Base-by-base conservation (phyloP, 2,329 filamentous ascomycete genomes). In the Aspergillus clavatus region DNA sequence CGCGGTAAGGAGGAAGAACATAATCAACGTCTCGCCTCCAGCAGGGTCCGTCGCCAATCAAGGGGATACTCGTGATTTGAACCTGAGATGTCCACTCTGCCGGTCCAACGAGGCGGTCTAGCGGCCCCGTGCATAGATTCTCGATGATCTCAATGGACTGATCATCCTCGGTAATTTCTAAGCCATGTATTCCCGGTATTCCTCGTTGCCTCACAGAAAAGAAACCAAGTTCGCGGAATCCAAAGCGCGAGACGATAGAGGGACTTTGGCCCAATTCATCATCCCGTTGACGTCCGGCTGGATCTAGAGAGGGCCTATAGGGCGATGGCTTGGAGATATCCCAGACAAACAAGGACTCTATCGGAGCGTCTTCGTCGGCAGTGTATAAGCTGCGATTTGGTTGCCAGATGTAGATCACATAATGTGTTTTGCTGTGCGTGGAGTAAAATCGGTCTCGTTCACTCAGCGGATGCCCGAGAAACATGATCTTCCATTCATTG, bases 331-430 rank as follows among this genome's bases (percentile, higher is more conserved):
- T 62, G 2, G 75, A 74, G 29, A 84, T 78, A 43, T 83, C 75
- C 80, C 80, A 84, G 7, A 84, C 66, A 12, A 72, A 73, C 22
- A 84, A 64, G 26, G 75, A 72, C 58, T 84, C 81, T 12, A 79
- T 72, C 0, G 79, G 79, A 10, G 75, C 72, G 53, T 79, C 76
- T 41, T 80, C 76, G 27, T 74, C 73, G 2, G 69, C 68, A 0
- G 70, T 72, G 67, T 76, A 79, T 28, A 76, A 67, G 36, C 75
- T 76, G 37, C 74, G 74, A 51, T 77, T 77, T 2, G 77, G 74
- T 53, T 82, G 78, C 80, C 80, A 83, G 22, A 78, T 70, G 60
- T 83, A 84, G 11, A 82, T 67, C 29, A 72, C 78, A 61, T 83
- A 84, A 58, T 84, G 80, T 0, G 71, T 78, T 11, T 69, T 57